Evolutionary conservation across 805 yeast genomes (phyloP).

Genomic region (Candida tammaniensis): DNA sequence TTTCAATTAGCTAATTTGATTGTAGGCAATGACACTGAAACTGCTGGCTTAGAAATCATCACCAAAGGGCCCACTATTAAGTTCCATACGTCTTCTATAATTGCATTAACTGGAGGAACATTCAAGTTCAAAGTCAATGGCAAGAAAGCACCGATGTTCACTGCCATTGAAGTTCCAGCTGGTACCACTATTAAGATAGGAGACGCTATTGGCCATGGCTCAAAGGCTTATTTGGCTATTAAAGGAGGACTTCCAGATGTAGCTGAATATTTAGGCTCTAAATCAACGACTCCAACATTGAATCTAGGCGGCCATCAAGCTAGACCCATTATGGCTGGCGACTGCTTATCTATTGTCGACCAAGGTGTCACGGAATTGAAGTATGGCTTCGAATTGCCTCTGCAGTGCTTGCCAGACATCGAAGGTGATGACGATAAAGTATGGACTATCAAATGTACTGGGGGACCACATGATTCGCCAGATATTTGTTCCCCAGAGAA

Average conservation of each 20-base stretch:
- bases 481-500: constrained; percentile 54
- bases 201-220: constrained; percentile 48
- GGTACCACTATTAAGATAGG: constrained; percentile 39
- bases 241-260: constrained; percentile 93
- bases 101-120: constrained; percentile 85
- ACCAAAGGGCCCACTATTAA: constrained; percentile 70
- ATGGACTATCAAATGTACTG: constrained; percentile 97
- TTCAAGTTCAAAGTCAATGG: constrained; percentile 69
- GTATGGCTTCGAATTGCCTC: constrained; percentile 62
- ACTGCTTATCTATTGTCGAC: constrained; percentile 79
- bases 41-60: constrained; percentile 64
- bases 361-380: constrained; percentile 38
- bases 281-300: constrained; percentile 73
- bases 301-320: constrained; percentile 31
- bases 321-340: constrained; percentile 85
- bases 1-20: constrained; percentile 85
- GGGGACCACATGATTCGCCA: constrained; percentile 84
- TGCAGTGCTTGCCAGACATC: constrained; percentile 44
- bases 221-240: constrained; percentile 85
- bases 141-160: constrained; percentile 65
- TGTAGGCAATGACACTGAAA: constrained; percentile 77
- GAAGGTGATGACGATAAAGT: constrained; percentile 67
- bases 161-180: constrained; percentile 72
- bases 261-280: constrained; percentile 58
- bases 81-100: constrained; percentile 75